Base-by-base conservation (phyloP, 768 basidiomycete species). In the Tephrocybe sp. region DNA sequence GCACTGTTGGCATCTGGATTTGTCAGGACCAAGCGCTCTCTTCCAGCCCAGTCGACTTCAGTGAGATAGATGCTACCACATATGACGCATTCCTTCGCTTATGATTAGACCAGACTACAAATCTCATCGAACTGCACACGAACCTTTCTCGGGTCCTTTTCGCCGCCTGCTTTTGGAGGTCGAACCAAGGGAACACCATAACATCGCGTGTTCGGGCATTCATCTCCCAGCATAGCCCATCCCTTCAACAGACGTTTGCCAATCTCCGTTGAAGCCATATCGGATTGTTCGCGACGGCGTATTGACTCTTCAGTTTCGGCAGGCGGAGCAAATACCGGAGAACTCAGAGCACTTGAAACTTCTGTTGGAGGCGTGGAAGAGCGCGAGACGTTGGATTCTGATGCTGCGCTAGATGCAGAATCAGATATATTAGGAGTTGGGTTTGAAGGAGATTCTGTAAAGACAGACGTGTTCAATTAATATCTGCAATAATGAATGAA, bases 201-300 rank as follows among this genome's bases (percentile, higher is more conserved):
- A 62, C 93, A 94, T 20, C 69, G 64, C 3, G 63, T 57, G 58
- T 81, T 86, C 0, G 83, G 81, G 62, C 93, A 94, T 68, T 92
- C 90, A 32, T 93, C 90, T 20, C 78, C 89, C n/a, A 94, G 74
- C 88, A 94, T 90, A 0, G 92, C 83, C 89, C 90, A 94, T 34
- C 88, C 92, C 58, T 82, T 84, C 40, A 94, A 68, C 53, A 94
- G 73, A 21, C 83, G 79, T 55, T 80, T 85, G 38, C 88, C 93
- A 25, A 94, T 89, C 61, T 88, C 87, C 45, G 83, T 69, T 2
- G 90, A 90, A 14, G 93, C 92, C 34, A 67, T 70, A 64, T 94
- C 91, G 2, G 89, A 90, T 65, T 93, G 91, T 53, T 85, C 83
- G 47, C 92, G 81, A 25, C 92, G 79, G 30, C 80, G 80, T 20